A percentile compares a stretch with the other conserved stretches of the same genome.
These are phyloP conservation scores for Neltuma alba DNA, from an alignment of 306 rosid genomes.

Conservation along the genomic window DNA sequence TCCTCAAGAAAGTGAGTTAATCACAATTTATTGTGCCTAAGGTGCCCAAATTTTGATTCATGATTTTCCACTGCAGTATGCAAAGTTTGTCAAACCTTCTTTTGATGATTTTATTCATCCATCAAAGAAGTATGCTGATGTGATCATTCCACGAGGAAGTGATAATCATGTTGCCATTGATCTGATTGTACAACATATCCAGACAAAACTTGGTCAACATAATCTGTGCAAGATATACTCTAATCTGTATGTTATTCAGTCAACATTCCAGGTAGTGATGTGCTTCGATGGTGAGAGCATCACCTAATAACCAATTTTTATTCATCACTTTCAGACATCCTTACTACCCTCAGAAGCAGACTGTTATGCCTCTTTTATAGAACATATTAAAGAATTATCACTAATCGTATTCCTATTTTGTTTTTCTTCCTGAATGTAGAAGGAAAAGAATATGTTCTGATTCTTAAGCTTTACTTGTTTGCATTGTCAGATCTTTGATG, in stretches of 20 bases:
- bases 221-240: constrained; percentile 94
- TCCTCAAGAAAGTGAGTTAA: background rate
- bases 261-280: constrained; percentile 88
- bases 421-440: no score
- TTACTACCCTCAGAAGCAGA: no score
- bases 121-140: constrained; percentile 98
- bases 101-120: constrained; percentile 98
- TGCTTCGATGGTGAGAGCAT: background rate
- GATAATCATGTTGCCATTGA: constrained; percentile 98
- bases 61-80: constrained; percentile 66
- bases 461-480: no score
- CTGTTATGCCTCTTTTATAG: no score
- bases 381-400: no score
- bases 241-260: constrained; percentile 84
- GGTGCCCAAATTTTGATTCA: constrained; percentile 24
- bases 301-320: background rate
- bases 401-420: no score
- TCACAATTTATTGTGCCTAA: constrained; percentile 28
- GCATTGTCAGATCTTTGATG: no score
- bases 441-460: no score
- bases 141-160: constrained; percentile 96
- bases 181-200: constrained; percentile 95
- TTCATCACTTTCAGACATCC: background rate
- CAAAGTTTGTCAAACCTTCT: constrained; percentile 98
- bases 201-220: constrained; percentile 94